Percentiles rank a stretch among this genome's conserved stretches.
Conservation (phyloP, 2,329 filamentous ascomycete species). For the Drechslerella dactyloides region DNA sequence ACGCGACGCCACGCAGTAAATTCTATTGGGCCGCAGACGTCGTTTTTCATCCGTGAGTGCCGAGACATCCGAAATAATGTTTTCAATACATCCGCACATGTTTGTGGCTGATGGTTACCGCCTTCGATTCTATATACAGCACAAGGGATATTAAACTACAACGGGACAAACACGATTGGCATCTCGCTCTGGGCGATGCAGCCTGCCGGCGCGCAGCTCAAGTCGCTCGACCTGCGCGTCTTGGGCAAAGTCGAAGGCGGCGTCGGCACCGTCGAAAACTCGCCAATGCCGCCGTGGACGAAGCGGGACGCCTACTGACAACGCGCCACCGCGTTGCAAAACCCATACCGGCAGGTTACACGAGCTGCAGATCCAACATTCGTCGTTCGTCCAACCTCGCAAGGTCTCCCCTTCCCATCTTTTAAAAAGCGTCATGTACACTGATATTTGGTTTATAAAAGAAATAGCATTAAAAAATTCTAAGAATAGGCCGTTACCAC, state of each 20-base stretch:
- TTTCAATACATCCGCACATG: background rate
- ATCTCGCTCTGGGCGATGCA: conserved; percentile 73
- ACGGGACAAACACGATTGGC: conserved; percentile 72
- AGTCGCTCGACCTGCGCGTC: conserved; percentile 63
- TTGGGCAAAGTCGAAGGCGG: conserved; percentile 64
- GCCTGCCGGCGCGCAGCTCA: conserved; percentile 65
- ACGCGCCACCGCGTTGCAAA: background rate
- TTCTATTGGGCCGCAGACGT: conserved; percentile 75
- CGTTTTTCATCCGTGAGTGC: conserved; percentile 67
- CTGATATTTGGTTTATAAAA: conserved; percentile 4
- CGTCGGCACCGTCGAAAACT: conserved; percentile 60
- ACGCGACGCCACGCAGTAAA: conserved; percentile 54
- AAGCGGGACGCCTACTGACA: conserved; percentile 35
- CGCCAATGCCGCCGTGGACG: conserved; percentile 32
- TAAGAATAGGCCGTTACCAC: background rate
- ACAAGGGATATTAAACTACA: conserved; percentile 68
- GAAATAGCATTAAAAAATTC: conserved; percentile 16
- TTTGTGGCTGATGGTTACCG: background rate
- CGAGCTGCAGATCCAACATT: conserved; percentile 6
- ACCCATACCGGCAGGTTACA: conserved; percentile 13
- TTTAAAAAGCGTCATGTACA: background rate
- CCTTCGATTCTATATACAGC: conserved; percentile 11
- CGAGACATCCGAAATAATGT: background rate
- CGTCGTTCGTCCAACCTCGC: conserved; percentile 5
- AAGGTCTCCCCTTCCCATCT: background rate